Percentiles rank a stretch among this genome's conserved stretches.
Evolutionary conservation across 148 eudicot genomes (phyloP).

Genomic region (Chenopodium berlandieri): DNA sequence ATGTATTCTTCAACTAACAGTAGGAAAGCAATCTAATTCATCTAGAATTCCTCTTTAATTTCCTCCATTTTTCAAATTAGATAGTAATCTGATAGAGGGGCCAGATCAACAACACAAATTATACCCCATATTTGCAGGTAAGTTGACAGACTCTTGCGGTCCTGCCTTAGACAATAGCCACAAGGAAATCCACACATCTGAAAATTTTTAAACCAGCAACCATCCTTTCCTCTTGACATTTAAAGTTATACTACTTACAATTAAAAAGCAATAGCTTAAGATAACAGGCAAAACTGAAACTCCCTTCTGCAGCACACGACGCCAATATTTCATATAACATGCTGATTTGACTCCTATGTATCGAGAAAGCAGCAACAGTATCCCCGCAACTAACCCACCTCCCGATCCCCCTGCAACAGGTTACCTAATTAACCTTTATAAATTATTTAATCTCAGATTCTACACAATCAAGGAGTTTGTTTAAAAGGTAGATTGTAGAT

Average conservation of each 20-base stretch:
- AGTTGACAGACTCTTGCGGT: no score
- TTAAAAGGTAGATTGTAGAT: no score
- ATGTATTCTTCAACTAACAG: neutral
- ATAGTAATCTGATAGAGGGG: neutral
- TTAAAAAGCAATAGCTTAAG: neutral
- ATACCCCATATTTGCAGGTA: neutral
- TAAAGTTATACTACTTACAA: no score
- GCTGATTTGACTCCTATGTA: no score
- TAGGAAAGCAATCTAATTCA: neutral
- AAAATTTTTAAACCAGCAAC: neutral
- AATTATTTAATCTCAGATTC: no score
- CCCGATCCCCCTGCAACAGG: no score
- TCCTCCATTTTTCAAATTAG: neutral
- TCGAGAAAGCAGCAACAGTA: no score
- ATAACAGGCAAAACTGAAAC: neutral
- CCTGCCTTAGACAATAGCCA: neutral
- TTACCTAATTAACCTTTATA: no score
- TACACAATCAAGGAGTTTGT: no score
- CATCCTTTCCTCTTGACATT: neutral
- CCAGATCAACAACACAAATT: neutral
- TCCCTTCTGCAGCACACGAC: neutral
- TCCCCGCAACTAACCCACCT: neutral
- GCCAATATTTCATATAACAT: no score
- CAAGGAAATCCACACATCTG: neutral
- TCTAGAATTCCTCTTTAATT: neutral